Evolutionary conservation across 2,329 filamentous ascomycete species (phyloP), one percentile per base, ranked within the genome.

Genomic region (Colletotrichum siamense): DNA sequence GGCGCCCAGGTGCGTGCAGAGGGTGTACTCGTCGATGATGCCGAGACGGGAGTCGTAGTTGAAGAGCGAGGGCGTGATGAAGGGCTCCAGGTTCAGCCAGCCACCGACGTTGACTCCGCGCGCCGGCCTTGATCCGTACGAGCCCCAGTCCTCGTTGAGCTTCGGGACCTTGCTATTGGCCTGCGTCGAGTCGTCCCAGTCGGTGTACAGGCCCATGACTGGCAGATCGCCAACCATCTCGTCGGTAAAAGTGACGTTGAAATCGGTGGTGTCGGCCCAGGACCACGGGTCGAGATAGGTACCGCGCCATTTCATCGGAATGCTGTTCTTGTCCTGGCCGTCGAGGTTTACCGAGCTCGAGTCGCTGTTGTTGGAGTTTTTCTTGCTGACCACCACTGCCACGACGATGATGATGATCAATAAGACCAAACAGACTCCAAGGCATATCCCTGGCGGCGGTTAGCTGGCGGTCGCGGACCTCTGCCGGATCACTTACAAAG

Each of bases 61-160:
- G 86, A 99, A 99, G 30, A 98, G 90, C 1, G 96, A 98, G 0
- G 97, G 97, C 6, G 95, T 96, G 82, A 99, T 99, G 83, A 98
- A 98, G 0, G 97, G 97, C 82, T 99, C 97, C 15, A 99, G 87
- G 4, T 94, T 95, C 3, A 99, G 91, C 97, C 97, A 99, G 15
- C 97, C 97, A 67, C 97, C 97, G 2, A 99, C 83, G 81, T 98
- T 99, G 44, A 99, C 95, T 1, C 97, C 97, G 8, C 96, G 92
- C 28, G 98, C 95, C 3, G 96, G 96, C 71, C 89, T 92, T 26
- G 91, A 92, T 3, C 92, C 91, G 80, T 99, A 99, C 3, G 93
- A 87, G 8, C 92, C 92, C 91, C 96, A 98, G 2, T 89, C 81
- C 77, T 96, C 89, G 79, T 95, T 91, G 8, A 99, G 88, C 2